These are phyloP conservation scores for Fusarium armeniacum DNA, from an alignment of 2,329 filamentous ascomycete genomes.

Conservation along the genomic window DNA sequence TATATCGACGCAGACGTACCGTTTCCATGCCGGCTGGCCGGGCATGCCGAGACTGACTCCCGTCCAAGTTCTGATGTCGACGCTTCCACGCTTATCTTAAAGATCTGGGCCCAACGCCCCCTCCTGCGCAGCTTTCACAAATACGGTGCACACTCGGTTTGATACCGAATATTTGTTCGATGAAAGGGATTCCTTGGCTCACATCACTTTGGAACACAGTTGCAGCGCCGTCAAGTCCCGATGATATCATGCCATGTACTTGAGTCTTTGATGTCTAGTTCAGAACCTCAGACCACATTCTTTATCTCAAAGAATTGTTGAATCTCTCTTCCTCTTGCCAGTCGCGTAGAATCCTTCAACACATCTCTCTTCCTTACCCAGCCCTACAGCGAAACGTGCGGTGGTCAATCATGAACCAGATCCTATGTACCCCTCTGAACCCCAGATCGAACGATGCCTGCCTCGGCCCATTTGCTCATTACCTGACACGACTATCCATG, in stretches of 20 bases:
- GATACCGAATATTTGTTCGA: conserved; percentile 5
- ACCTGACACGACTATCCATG: conserved; percentile 32
- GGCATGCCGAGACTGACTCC: conserved; percentile 31
- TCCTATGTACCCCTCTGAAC: conserved; percentile 13
- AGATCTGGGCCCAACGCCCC: conserved; percentile 22
- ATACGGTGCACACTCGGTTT: conserved; percentile 25
- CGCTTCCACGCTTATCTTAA: conserved; percentile 36
- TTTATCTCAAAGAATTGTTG: conserved; percentile 23
- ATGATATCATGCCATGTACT: conserved; percentile 32
- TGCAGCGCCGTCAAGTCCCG: conserved; percentile 29
- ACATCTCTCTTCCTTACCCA: conserved; percentile 8
- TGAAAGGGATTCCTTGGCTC: conserved; percentile 4
- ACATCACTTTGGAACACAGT: conserved; percentile 13
- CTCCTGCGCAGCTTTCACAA: background rate
- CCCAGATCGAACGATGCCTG: conserved; percentile 44
- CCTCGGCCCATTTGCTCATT: conserved; percentile 44
- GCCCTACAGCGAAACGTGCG: conserved; percentile 40
- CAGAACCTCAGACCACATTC: conserved; percentile 20
- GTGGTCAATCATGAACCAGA: conserved; percentile 5
- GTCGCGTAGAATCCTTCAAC: conserved; percentile 12
- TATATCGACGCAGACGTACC: conserved; percentile 24
- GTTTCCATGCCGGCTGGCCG: conserved; percentile 32
- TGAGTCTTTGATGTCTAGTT: background rate
- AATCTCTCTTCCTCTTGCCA: conserved; percentile 9
- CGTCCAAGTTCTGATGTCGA: conserved; percentile 6